Evolutionary conservation across 1,139 yeast species (phyloP).

Genomic region (Candida sp.): DNA sequence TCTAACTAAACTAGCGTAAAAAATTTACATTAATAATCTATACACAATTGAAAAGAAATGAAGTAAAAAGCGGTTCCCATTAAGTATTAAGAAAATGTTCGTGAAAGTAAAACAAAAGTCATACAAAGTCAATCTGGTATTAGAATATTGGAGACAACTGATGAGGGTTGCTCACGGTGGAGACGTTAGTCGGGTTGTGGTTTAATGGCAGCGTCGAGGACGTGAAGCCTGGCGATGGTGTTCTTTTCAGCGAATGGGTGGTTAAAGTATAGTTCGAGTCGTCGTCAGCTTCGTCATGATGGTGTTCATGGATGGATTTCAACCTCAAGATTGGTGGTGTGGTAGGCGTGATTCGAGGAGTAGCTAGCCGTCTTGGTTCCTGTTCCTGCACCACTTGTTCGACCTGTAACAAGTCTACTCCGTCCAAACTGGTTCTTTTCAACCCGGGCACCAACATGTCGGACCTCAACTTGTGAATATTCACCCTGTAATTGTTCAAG

Average conservation of each 20-base stretch:
- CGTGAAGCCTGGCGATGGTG: neutral
- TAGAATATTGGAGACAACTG: slow-evolving; percentile 12
- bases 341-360: neutral
- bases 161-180: slow-evolving; percentile 10
- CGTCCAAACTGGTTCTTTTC: slow-evolving; percentile 19
- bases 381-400: slow-evolving; percentile 8
- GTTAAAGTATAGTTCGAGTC: slow-evolving; percentile 1
- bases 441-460: slow-evolving; percentile 46
- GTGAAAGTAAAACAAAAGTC: neutral
- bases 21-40: neutral
- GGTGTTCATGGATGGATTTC: slow-evolving; percentile 2
- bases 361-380: neutral
- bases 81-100: neutral
- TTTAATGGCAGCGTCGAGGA: neutral
- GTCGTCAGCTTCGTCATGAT: neutral
- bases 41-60: neutral
- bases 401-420: slow-evolving; percentile 12
- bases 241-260: neutral
- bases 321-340: slow-evolving; percentile 2
- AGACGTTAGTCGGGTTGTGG: neutral
- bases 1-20: neutral
- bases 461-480: slow-evolving; percentile 40
- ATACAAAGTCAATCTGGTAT: neutral
- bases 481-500: slow-evolving; percentile 34
- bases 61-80: neutral